Base-by-base conservation (phyloP, 257 asterid species). In the Ehretia macrophylla region DNA sequence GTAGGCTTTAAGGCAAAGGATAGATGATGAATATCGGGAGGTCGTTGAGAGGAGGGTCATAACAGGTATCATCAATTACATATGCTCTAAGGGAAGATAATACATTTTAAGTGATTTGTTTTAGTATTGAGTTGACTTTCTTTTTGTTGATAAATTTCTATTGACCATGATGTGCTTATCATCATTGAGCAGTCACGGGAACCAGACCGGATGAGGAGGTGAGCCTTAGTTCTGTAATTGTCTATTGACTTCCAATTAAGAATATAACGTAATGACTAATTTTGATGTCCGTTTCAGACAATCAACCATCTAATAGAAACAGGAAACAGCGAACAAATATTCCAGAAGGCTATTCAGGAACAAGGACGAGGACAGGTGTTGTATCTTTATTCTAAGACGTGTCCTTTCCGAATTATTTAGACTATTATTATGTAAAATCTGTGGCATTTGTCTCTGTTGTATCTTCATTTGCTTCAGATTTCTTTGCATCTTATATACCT, bases 131-230 rank as follows among this genome's bases (percentile, higher is more conserved):
- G 32, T 1, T 27, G 35, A 39, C 10, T 56, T 51, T 55, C 32
- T 6, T 23, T 63, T 5, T 11, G 38, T 65, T 60, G 58, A 53
- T 68, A 32, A 37, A 56, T 38, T 55, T 32, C 58, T 39, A 16
- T 70, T 48, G 23, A 61, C 67, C 42, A 12, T 63, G 16, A 20
- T 27, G 17, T 27, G 17, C 14, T 56, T 67, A 68, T 62, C 51
- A 42, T 61, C 63, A 55, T 18, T 62, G 63, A 63, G 55, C 81
- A 86, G 95, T 89, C 55, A 89, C 94, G 45, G 97, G 97, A 69
- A 77, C 79, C 20, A 75, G 94, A 71, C 95, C 97, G 10, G 94
- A 89, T 67, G 97, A 89, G 70, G 84, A 86, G 95, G 97, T 82
- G 71, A 73, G 79, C 56, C 17, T 51, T 27, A 58, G 18, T 64